phyloP scores from a whole-genome alignment of 768 basidiomycete species.

The Rhodotorula graminis region DNA sequence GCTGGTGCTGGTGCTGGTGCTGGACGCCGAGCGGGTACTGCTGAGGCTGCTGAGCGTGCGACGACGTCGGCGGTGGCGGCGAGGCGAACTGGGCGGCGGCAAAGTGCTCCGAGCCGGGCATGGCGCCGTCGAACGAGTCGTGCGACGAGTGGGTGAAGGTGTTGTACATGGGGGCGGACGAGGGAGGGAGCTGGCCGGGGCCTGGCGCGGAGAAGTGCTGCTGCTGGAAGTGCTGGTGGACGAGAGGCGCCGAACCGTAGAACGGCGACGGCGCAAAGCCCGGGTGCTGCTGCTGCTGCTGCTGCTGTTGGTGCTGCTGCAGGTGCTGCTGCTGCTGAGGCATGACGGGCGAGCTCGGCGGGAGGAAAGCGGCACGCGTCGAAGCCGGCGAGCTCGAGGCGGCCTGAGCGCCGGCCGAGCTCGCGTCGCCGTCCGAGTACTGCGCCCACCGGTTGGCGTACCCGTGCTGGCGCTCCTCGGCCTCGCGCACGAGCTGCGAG shows the following conservation, averaged over 20 bases:
- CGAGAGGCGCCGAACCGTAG: neutral
- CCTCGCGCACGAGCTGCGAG: constrained; percentile 9
- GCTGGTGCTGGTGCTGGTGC: neutral
- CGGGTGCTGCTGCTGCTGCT: neutral
- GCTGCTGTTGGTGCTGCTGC: neutral
- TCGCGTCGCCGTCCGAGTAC: neutral
- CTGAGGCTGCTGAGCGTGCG: neutral
- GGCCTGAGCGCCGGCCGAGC: neutral
- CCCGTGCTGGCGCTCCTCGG: neutral
- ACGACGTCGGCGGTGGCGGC: no score
- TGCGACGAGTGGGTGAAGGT: neutral
- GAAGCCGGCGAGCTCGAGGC: constrained; percentile 12
- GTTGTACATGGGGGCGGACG: neutral
- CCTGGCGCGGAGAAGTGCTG: neutral
- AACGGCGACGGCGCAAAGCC: neutral
- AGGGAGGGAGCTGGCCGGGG: neutral
- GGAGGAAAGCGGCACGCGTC: neutral
- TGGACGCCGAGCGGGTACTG: neutral
- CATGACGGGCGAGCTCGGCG: neutral
- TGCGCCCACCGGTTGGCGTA: neutral
- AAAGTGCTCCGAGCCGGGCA: neutral
- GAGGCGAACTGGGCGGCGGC: neutral
- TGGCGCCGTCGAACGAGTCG: neutral
- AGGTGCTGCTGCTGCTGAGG: neutral
- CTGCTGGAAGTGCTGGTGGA: neutral